Evolutionary conservation across 1,284 basidiomycete genomes (phyloP), one percentile per base, ranked within the genome.

Genomic region (Cutaneotrichosporon arboriforme): DNA sequence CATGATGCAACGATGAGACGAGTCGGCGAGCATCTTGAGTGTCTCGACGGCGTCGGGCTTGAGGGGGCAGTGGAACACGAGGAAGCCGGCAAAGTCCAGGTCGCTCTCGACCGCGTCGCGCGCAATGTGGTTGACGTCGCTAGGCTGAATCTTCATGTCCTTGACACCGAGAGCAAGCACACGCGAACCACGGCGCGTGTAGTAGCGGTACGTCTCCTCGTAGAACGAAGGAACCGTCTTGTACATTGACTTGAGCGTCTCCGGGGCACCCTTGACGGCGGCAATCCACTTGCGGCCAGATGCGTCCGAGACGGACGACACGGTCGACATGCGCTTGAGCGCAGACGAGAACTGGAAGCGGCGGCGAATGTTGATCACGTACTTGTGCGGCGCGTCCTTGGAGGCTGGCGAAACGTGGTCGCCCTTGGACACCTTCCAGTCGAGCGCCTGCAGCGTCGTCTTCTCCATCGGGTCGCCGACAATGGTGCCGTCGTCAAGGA

Each of bases 401-500:
- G 78, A 76, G 31, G 79, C 74, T 0, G 89, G 85, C 2, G 82
- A 73, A 57, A 94, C 79, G 14, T 79, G 74, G 67, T 93, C 89
- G 42, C 82, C 88, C 75, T 86, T 87, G 36, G 79, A 80, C 18
- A 99, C 74, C 60, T 85, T 83, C 94, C 94, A 98, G 54, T 89
- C 85, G 43, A 98, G 80, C 1, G 91, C 87, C 61, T 92, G 89
- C 15, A 98, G 78, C 0, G 94, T 94, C 1, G 90, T 94, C 77
- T 94, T 94, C 75, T 99, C 94, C 94, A 99, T 99, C 0, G 96
- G 94, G 71, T 99, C 96, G 14, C 94, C 96, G 34, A 98, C 93
- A 35, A 96, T 80, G 1, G 85, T 86, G 4, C 91, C 94, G 67
- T 81, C 81, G 46, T 97, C 92, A 36, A 99, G 81, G 48, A 90